Evolutionary conservation across 2,329 filamentous ascomycete species (phyloP).

Genomic region (Colletotrichum phormii): DNA sequence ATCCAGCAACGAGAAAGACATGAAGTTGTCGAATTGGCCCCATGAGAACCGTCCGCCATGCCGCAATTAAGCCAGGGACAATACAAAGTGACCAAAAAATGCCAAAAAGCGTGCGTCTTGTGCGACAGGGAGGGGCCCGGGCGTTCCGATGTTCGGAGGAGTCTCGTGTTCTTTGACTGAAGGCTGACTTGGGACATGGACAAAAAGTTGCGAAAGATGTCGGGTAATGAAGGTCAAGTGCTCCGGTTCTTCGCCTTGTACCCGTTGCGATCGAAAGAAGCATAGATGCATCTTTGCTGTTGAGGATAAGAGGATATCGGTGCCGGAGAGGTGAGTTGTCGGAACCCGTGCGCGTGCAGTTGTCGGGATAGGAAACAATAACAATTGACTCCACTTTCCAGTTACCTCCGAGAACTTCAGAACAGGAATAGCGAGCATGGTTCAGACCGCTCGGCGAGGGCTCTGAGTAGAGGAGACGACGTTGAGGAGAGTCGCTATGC

Average conservation of each 20-base stretch:
- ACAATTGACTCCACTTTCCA: conserved; percentile 10
- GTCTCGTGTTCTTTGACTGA: neutral
- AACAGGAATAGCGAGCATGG: conserved; percentile 24
- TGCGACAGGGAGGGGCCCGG: neutral
- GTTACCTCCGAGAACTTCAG: conserved; percentile 37
- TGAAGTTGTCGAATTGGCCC: conserved; percentile 12
- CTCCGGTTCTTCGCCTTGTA: conserved; percentile 39
- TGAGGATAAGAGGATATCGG: conserved; percentile 39
- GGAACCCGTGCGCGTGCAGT: neutral
- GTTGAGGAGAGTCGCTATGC: conserved; percentile 2
- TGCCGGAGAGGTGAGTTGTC: conserved; percentile 39
- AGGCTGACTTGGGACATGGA: conserved; percentile 40
- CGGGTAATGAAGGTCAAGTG: conserved; percentile 42
- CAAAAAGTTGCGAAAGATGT: conserved; percentile 39
- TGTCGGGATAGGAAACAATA: neutral
- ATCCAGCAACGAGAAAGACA: neutral
- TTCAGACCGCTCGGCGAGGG: conserved; percentile 15
- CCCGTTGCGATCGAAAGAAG: conserved; percentile 39
- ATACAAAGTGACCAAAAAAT: conserved; percentile 38
- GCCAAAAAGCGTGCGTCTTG: conserved; percentile 37
- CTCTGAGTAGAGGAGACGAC: neutral
- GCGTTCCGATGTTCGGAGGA: neutral
- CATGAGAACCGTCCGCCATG: conserved; percentile 22
- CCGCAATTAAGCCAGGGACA: conserved; percentile 35
- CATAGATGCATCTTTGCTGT: conserved; percentile 39